Conservation (phyloP, 2,329 filamentous ascomycete genomes). For the Aureobasidium sp. region DNA sequence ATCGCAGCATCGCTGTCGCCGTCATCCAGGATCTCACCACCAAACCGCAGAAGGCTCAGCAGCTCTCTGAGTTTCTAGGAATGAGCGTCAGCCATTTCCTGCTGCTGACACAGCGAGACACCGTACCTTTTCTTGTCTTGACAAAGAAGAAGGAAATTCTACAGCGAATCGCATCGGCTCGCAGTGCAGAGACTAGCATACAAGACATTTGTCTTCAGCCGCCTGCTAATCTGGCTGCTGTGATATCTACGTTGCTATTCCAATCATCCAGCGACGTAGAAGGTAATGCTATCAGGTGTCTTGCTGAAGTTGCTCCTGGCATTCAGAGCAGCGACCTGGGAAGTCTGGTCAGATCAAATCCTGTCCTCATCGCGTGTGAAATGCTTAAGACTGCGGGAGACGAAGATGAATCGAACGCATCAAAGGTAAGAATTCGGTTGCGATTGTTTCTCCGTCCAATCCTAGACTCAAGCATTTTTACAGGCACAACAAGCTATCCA, state of each 20-base stretch:
- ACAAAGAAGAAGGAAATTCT: slow-evolving; percentile 72
- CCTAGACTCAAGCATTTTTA: background rate
- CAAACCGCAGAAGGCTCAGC: slow-evolving; percentile 73
- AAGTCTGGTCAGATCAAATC: slow-evolving; percentile 65
- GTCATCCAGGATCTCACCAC: slow-evolving; percentile 74
- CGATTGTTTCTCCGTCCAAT: slow-evolving; percentile 13
- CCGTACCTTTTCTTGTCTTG: slow-evolving; percentile 79
- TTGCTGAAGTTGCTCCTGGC: slow-evolving; percentile 61
- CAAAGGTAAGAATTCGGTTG: slow-evolving; percentile 45
- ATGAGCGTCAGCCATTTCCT: slow-evolving; percentile 70
- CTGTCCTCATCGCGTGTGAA: slow-evolving; percentile 69
- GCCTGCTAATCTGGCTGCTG: slow-evolving; percentile 49
- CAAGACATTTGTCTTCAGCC: slow-evolving; percentile 57
- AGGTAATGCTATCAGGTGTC: slow-evolving; percentile 57
- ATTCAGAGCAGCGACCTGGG: slow-evolving; percentile 61
- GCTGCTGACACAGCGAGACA: slow-evolving; percentile 67
- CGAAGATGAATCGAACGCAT: slow-evolving; percentile 46
- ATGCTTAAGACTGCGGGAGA: slow-evolving; percentile 74
- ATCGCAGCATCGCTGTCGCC: slow-evolving; percentile 74
- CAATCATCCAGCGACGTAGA: slow-evolving; percentile 60
- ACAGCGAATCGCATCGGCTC: slow-evolving; percentile 68
- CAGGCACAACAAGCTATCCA: slow-evolving; percentile 44
- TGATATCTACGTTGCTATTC: slow-evolving; percentile 51
- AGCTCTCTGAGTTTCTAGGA: slow-evolving; percentile 73
- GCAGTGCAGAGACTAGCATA: slow-evolving; percentile 42